Conservation (phyloP, 2,329 filamentous ascomycete species). For the Plectosphaerella plurivora region DNA sequence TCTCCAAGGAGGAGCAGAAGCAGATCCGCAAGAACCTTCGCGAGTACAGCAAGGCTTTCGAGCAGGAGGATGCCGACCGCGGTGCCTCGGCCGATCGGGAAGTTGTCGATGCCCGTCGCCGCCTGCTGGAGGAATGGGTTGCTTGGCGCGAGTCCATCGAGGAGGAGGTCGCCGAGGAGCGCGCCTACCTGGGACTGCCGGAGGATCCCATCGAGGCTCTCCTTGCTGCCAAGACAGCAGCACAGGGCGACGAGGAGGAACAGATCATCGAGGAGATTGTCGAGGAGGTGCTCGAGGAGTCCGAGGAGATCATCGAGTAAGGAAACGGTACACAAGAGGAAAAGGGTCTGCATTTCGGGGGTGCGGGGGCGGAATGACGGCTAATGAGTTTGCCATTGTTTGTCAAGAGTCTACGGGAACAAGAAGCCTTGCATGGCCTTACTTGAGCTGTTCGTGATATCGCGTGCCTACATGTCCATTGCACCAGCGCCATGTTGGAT, state of each 20-base stretch:
- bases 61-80: constrained; percentile 90
- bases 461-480: background rate
- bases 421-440: constrained; percentile 1
- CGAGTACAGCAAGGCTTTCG: constrained; percentile 92
- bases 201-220: constrained; percentile 60
- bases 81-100: constrained; percentile 91
- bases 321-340: background rate
- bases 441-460: background rate
- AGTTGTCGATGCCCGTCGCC: constrained; percentile 82
- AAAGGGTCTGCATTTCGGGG: background rate
- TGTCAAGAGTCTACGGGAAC: constrained; percentile 1
- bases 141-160: constrained; percentile 75
- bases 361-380: background rate
- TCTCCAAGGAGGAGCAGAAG: constrained; percentile 96
- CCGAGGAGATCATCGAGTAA: constrained; percentile 64
- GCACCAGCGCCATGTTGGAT: background rate
- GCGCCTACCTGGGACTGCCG: constrained; percentile 61
- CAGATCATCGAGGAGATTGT: constrained; percentile 84
- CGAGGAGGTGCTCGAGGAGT: constrained; percentile 80
- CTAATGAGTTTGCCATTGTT: constrained; percentile 1
- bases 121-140: constrained; percentile 82
- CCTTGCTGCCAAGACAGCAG: constrained; percentile 50
- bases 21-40: constrained; percentile 96
- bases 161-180: constrained; percentile 68
- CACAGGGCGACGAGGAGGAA: constrained; percentile 59